Percentiles rank a stretch among this genome's conserved stretches.
These are phyloP conservation scores for Pestalotiopsis sp. DNA, from an alignment of 2,329 filamentous ascomycete species.

Conservation along the genomic window DNA sequence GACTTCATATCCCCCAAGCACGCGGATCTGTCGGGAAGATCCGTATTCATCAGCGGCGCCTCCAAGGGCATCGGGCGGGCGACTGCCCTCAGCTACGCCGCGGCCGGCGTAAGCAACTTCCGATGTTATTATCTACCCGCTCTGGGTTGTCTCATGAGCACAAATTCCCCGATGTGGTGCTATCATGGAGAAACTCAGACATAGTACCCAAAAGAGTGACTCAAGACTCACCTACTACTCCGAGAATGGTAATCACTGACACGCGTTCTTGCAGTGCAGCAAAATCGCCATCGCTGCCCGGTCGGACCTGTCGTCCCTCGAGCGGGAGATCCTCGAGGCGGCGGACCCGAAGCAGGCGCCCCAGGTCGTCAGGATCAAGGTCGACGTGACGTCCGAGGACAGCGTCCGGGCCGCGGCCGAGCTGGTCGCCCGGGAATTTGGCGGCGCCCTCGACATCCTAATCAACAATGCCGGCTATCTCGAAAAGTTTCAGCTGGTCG, in stretches of 20 bases:
- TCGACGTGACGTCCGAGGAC: conserved; percentile 34
- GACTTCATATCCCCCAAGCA: conserved; percentile 26
- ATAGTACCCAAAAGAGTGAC: too few relatives aligned
- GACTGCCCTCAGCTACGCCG: conserved; percentile 50
- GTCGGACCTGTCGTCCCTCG: conserved; percentile 41
- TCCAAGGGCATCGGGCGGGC: conserved; percentile 48
- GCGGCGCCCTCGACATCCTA: conserved; percentile 35
- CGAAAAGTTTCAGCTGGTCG: conserved; percentile 28
- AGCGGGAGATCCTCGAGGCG: conserved; percentile 35
- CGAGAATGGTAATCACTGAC: too few relatives aligned
- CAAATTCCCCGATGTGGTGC: too few relatives aligned
- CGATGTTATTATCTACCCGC: too few relatives aligned
- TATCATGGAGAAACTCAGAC: too few relatives aligned
- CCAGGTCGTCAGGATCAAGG: conserved; percentile 28
- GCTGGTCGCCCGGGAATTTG: conserved; percentile 22
- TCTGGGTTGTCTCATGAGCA: too few relatives aligned
- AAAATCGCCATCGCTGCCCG: conserved; percentile 53
- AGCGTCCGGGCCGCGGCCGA: conserved; percentile 34
- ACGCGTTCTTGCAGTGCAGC: conserved; percentile 28
- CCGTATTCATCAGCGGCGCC: conserved; percentile 48
- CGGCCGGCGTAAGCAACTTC: conserved; percentile 34
- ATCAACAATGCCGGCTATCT: conserved; percentile 42
- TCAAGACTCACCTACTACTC: too few relatives aligned
- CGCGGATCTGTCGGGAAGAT: conserved; percentile 24
- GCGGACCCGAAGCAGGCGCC: conserved; percentile 27